Evolutionary conservation across 2,329 filamentous ascomycete genomes (phyloP).

Genomic region (Fusarium devonianum): DNA sequence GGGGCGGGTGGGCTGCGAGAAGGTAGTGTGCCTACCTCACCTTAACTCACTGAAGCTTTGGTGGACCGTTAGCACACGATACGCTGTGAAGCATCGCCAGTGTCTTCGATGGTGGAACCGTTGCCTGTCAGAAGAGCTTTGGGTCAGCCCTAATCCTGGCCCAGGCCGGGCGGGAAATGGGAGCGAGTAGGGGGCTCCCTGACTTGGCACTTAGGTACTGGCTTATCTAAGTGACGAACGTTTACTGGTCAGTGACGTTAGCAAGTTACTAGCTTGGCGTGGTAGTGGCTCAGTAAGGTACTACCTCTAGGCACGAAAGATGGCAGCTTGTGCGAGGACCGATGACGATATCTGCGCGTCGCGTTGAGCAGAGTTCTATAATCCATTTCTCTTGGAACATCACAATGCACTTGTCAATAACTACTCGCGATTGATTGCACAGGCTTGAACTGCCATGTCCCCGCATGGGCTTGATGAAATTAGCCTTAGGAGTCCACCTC

Average conservation of each 20-base stretch:
- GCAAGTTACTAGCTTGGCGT: slow-evolving; percentile 2
- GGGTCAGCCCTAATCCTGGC: slow-evolving; percentile 36
- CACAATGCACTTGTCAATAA: too few relatives aligned
- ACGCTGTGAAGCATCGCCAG: slow-evolving; percentile 25
- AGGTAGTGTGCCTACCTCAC: slow-evolving; percentile 28
- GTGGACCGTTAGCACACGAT: slow-evolving; percentile 33
- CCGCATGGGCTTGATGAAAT: too few relatives aligned
- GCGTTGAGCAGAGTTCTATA: not conserved
- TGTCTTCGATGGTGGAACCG: slow-evolving; percentile 35
- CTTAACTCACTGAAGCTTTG: slow-evolving; percentile 20
- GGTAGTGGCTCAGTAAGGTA: too few relatives aligned
- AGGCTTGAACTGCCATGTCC: too few relatives aligned
- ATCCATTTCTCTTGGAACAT: too few relatives aligned
- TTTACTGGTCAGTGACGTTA: not conserved
- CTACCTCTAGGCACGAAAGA: too few relatives aligned
- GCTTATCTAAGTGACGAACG: not conserved
- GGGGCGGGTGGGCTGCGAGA: slow-evolving; percentile 26
- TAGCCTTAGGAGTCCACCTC: too few relatives aligned
- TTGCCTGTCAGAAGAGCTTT: slow-evolving; percentile 36
- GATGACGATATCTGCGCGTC: not conserved
- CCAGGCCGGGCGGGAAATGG: slow-evolving; percentile 30
- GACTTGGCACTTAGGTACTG: too few relatives aligned
- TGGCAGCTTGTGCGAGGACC: not conserved
- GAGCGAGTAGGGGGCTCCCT: slow-evolving; percentile 26
- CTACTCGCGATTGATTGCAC: too few relatives aligned